A percentile compares a stretch with the other conserved stretches of the same genome.
Conservation (phyloP, 1,284 basidiomycete species). For the Microbotryum intermedium region DNA sequence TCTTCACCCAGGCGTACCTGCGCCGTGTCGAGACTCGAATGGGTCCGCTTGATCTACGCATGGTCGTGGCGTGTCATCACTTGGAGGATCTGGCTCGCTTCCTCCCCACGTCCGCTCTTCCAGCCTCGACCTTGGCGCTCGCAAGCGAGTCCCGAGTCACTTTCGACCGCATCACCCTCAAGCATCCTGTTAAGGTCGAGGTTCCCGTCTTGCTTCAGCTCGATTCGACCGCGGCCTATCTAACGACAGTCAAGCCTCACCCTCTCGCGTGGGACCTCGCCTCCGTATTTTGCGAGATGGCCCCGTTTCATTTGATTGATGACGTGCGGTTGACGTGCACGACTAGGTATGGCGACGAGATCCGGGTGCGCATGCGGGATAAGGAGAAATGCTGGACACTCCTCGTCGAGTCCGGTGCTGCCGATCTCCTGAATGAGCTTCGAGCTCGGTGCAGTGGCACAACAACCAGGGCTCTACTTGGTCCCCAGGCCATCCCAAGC, state of each 20-base stretch:
- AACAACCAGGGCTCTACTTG: too few species aligned
- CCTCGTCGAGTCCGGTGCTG: too few species aligned
- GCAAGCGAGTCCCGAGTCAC: slow-evolving; percentile 3
- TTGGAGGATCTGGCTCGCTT: slow-evolving; percentile 14
- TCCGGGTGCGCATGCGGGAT: slow-evolving; percentile 47
- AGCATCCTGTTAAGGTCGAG: slow-evolving; percentile 21
- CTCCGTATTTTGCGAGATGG: slow-evolving; percentile 36
- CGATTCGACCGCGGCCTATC: slow-evolving; percentile 6
- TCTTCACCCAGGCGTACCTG: slow-evolving; percentile 11
- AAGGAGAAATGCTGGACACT: too few species aligned
- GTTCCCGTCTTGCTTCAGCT: slow-evolving; percentile 23
- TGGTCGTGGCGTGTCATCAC: neutral
- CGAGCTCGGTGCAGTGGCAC: too few species aligned
- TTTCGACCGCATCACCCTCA: slow-evolving; percentile 21
- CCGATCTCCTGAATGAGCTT: too few species aligned
- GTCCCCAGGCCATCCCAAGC: too few species aligned
- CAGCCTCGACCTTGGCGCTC: slow-evolving; percentile 1
- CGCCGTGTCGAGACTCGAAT: neutral
- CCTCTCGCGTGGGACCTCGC: slow-evolving; percentile 14
- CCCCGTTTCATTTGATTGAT: slow-evolving; percentile 49
- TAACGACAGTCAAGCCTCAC: slow-evolving; percentile 40
- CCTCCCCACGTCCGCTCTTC: neutral
- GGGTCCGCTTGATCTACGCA: neutral
- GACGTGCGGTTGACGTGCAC: neutral
- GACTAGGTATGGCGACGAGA: slow-evolving; percentile 1